These are phyloP conservation scores for Phytophthora idaei DNA, from an alignment of 352 stramenopile species.

Conservation along the genomic window DNA sequence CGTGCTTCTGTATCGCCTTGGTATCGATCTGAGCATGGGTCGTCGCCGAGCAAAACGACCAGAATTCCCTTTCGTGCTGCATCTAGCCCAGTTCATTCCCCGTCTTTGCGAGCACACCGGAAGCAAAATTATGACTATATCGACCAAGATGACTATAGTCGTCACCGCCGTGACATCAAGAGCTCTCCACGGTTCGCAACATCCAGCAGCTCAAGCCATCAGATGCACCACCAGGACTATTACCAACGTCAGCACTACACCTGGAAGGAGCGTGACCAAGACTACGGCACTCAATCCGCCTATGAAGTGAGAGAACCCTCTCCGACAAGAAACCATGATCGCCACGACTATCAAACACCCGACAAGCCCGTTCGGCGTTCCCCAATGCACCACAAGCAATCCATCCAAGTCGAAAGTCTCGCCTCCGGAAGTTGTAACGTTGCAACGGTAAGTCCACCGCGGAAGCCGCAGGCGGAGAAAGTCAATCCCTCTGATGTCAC, in stretches of 20 bases:
- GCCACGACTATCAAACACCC: not conserved
- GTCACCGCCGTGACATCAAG: slow-evolving; percentile 8
- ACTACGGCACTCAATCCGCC: slow-evolving; percentile 9
- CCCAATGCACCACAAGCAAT: not conserved
- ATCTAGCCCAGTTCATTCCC: slow-evolving; percentile 7
- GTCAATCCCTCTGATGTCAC: slow-evolving; percentile 6
- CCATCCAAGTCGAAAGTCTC: slow-evolving; percentile 12
- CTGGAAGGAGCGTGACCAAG: slow-evolving; percentile 17
- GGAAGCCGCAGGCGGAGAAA: slow-evolving; percentile 9
- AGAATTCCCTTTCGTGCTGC: slow-evolving; percentile 16
- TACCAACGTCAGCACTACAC: slow-evolving; percentile 13
- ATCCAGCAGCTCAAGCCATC: slow-evolving; percentile 12
- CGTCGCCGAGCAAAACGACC: slow-evolving; percentile 8
- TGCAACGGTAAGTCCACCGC: not conserved
- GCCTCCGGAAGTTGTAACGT: not conserved
- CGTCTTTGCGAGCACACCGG: slow-evolving; percentile 7
- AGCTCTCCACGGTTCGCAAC: slow-evolving; percentile 11
- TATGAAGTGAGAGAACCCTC: slow-evolving; percentile 16
- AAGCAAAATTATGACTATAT: slow-evolving; percentile 15
- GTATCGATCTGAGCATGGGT: slow-evolving; percentile 19
- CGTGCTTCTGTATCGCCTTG: slow-evolving; percentile 18
- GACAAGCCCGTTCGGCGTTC: slow-evolving; percentile 14
- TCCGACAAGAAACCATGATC: slow-evolving; percentile 8
- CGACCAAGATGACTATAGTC: slow-evolving; percentile 9
- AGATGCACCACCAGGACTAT: slow-evolving; percentile 6